A percentile compares a stretch with the other conserved stretches of the same genome.
Evolutionary conservation across 345 rosid genomes (phyloP).

Genomic region (Nasturtium officinale): DNA sequence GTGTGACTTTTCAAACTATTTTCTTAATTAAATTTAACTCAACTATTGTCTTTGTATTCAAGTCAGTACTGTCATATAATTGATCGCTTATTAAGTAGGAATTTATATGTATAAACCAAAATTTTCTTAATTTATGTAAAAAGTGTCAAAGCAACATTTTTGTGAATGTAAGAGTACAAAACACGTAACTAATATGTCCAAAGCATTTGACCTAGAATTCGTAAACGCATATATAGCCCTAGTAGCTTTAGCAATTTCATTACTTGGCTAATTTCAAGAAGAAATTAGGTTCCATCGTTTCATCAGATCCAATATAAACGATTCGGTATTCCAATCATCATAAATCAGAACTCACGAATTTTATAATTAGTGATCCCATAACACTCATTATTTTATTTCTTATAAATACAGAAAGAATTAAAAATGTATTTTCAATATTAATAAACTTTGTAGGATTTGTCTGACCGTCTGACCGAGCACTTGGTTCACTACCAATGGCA

Average conservation of each 20-base stretch:
- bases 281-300: background rate
- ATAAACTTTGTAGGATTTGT: background rate
- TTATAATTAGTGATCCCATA: constrained; percentile 27
- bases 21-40: too few relatives aligned
- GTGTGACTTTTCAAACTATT: background rate
- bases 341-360: constrained; percentile 8
- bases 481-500: background rate
- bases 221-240: constrained; percentile 13
- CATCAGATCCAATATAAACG: constrained; percentile 26
- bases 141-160: too few relatives aligned
- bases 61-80: too few relatives aligned
- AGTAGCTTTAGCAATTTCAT: constrained; percentile 6
- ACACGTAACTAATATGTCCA: background rate
- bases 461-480: background rate
- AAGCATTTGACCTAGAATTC: background rate
- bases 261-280: background rate
- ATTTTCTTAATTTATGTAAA: too few relatives aligned
- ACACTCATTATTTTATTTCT: background rate
- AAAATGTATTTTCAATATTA: background rate
- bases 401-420: background rate
- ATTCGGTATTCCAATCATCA: constrained; percentile 27
- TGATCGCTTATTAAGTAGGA: background rate
- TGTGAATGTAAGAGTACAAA: background rate
- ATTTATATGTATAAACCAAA: too few relatives aligned
- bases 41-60: too few relatives aligned